Conservation (phyloP, 1,139 yeast genomes). For the Sugiyamaella novakii region DNA sequence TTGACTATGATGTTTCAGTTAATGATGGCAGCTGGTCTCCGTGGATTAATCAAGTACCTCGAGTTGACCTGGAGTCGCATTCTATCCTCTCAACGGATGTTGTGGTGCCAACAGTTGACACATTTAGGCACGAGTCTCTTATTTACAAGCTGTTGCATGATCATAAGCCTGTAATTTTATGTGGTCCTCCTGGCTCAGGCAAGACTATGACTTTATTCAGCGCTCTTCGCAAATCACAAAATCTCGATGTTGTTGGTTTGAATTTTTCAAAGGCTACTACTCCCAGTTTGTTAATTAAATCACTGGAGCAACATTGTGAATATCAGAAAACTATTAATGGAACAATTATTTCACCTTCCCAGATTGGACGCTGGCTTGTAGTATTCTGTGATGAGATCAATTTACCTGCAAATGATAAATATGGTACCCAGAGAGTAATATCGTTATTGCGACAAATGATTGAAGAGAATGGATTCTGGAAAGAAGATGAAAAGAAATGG, state of each 20-base stretch:
- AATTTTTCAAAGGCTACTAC: conserved; percentile 86
- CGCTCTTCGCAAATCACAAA: conserved; percentile 61
- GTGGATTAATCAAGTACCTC: conserved; percentile 51
- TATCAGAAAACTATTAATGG: conserved; percentile 60
- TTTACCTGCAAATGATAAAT: conserved; percentile 71
- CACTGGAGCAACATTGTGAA: conserved; percentile 73
- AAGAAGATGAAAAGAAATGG: conserved; percentile 62
- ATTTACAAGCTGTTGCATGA: conserved; percentile 60
- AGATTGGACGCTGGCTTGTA: conserved; percentile 71
- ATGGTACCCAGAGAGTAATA: conserved; percentile 77
- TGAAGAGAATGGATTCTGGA: conserved; percentile 81
- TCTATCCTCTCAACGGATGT: conserved; percentile 63
- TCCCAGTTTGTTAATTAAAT: conserved; percentile 60
- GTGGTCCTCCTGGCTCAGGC: conserved; percentile 99
- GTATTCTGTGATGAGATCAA: conserved; percentile 93
- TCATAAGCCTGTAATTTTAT: conserved; percentile 65
- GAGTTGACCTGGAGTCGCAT: conserved; percentile 59
- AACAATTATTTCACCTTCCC: conserved; percentile 57
- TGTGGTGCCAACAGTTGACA: conserved; percentile 80
- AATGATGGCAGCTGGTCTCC: conserved; percentile 54
- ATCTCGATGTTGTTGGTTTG: conserved; percentile 63
- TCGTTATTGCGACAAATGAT: conserved; percentile 74
- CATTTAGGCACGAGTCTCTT: conserved; percentile 64
- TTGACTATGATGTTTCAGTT: conserved; percentile 53
- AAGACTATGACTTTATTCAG: conserved; percentile 88